phyloP scores from a whole-genome alignment of 129 eudicot species.

The Deinandra increscens region DNA sequence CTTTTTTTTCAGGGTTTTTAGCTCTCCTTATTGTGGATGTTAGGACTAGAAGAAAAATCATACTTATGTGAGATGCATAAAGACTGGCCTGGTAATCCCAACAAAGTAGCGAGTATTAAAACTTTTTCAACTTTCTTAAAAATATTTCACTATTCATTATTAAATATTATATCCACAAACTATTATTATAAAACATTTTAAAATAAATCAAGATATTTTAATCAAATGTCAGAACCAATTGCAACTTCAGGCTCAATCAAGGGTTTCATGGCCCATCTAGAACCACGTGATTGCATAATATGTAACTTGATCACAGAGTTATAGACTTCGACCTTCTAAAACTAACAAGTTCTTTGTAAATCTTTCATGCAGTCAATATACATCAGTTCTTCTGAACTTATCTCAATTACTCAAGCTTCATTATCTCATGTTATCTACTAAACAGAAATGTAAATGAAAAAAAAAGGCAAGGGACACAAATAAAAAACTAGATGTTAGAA shows the following conservation, averaged over 20 bases:
- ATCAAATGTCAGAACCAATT: background rate
- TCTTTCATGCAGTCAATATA: background rate
- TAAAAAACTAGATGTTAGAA: constrained; percentile 12
- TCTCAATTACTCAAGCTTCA: background rate
- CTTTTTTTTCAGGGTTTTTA: too few species aligned
- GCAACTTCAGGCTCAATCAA: background rate
- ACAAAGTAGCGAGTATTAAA: background rate
- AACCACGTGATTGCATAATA: background rate
- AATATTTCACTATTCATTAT: background rate
- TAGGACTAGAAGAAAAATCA: background rate
- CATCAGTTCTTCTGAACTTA: background rate
- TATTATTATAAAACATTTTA: too few species aligned
- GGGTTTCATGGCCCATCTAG: background rate
- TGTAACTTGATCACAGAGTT: background rate
- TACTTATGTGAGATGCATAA: background rate
- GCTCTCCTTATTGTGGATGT: too few species aligned
- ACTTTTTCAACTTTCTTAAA: background rate
- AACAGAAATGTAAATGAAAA: constrained; percentile 5
- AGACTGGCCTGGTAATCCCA: background rate
- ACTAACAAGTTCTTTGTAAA: background rate
- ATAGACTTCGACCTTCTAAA: background rate
- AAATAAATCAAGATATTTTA: background rate
- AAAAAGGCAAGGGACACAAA: background rate
- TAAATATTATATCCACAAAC: background rate
- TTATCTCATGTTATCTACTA: background rate